These are phyloP conservation scores for Spergularia marina DNA, from an alignment of 148 eudicot genomes.

Conservation along the genomic window DNA sequence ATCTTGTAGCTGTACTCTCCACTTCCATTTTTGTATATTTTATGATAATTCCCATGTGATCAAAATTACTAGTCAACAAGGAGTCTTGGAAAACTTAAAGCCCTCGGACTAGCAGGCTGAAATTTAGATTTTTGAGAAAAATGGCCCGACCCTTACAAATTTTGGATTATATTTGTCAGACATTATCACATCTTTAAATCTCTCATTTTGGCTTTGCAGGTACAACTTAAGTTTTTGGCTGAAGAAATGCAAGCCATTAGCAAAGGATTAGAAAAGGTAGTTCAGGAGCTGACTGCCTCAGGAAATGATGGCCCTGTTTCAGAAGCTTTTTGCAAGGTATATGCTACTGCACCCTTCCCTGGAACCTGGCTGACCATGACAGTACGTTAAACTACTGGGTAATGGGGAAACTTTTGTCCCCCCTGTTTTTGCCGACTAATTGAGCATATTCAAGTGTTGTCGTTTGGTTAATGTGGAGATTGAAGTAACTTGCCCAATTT, in stretches of 20 bases:
- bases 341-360: neutral
- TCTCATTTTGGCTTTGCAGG: conserved; percentile 31
- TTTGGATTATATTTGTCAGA: neutral
- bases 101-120: no score
- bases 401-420: neutral
- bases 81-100: no score
- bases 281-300: conserved; percentile 64
- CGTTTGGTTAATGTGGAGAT: no score
- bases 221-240: conserved; percentile 65
- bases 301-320: conserved; percentile 68
- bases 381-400: neutral
- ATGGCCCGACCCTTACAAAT: neutral
- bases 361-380: neutral
- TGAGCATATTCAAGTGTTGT: neutral
- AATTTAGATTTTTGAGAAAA: no score
- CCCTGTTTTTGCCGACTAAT: neutral
- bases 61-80: no score
- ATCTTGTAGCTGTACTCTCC: neutral
- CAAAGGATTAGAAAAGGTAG: conserved; percentile 72
- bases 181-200: neutral
- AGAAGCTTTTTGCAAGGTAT: conserved; percentile 55
- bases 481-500: no score
- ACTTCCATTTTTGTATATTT: neutral
- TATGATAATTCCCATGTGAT: no score
- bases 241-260: conserved; percentile 80